A percentile compares a stretch with the other conserved stretches of the same genome.
Evolutionary conservation across 768 basidiomycete genomes (phyloP).

Genomic region (Boletus eberwhitei): DNA sequence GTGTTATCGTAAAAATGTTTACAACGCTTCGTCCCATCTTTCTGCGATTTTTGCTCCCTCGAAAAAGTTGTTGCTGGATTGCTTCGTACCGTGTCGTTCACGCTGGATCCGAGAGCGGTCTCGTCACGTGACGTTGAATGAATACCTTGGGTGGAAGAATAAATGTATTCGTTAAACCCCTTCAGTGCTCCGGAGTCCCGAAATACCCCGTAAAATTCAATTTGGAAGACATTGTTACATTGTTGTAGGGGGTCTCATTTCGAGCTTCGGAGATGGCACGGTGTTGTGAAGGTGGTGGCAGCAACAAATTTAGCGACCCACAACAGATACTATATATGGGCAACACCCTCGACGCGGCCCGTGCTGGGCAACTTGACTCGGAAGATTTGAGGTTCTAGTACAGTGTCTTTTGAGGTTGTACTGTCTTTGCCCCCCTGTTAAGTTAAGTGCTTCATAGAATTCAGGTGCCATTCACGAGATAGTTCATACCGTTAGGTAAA

Average conservation of each 20-base stretch:
- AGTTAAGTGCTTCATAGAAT: not conserved
- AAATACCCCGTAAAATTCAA: too few relatives aligned
- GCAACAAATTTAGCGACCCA: not conserved
- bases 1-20: too few relatives aligned
- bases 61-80: too few relatives aligned
- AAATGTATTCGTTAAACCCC: too few relatives aligned
- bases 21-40: too few relatives aligned
- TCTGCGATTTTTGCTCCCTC: too few relatives aligned
- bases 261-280: not conserved
- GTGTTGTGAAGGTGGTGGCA: not conserved
- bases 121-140: too few relatives aligned
- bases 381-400: not conserved
- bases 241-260: not conserved
- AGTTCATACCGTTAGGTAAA: not conserved
- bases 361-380: not conserved
- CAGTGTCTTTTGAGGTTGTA: not conserved
- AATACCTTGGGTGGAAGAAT: too few relatives aligned
- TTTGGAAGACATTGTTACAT: not conserved
- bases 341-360: too few relatives aligned
- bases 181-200: too few relatives aligned
- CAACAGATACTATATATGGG: not conserved
- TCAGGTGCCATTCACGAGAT: not conserved
- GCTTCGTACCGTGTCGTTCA: too few relatives aligned
- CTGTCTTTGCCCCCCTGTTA: not conserved
- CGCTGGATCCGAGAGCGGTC: too few relatives aligned